A percentile compares a stretch with the other conserved stretches of the same genome.
Conservation (phyloP, 257 asterid genomes). For the Scutellaria galericulata region DNA sequence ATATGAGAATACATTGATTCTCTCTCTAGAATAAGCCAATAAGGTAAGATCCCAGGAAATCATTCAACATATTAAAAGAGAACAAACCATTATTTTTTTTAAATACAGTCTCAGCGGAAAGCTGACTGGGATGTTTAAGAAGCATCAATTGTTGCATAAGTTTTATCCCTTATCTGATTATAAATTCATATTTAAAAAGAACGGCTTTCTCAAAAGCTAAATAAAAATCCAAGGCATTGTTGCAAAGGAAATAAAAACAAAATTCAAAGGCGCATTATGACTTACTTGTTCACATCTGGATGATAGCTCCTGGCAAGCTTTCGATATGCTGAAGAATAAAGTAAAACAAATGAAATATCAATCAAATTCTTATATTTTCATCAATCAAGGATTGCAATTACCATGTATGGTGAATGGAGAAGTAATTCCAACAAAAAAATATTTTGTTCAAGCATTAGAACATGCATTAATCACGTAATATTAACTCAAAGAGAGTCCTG, state of each 20-base stretch:
- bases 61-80: background rate
- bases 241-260: too few relatives aligned
- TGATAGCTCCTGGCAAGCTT: conserved; percentile 95
- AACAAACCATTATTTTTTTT: background rate
- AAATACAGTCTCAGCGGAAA: background rate
- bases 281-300: conserved; percentile 98
- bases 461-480: background rate
- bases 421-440: background rate
- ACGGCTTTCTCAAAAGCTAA: background rate
- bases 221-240: background rate
- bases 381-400: conserved; percentile 6
- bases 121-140: background rate
- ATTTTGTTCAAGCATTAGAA: background rate
- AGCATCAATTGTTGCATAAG: background rate
- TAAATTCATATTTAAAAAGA: background rate
- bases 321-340: conserved; percentile 76
- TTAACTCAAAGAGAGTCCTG: background rate
- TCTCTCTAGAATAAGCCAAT: background rate
- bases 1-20: background rate
- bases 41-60: background rate
- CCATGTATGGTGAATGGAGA: background rate
- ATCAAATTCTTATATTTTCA: conserved; percentile 1
- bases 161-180: background rate
- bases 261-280: conserved; percentile 10
- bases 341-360: conserved; percentile 5